A percentile compares a stretch with the other conserved stretches of the same genome.
Evolutionary conservation across 1,284 basidiomycete species (phyloP).

Genomic region (Ganoderma resinaceum): DNA sequence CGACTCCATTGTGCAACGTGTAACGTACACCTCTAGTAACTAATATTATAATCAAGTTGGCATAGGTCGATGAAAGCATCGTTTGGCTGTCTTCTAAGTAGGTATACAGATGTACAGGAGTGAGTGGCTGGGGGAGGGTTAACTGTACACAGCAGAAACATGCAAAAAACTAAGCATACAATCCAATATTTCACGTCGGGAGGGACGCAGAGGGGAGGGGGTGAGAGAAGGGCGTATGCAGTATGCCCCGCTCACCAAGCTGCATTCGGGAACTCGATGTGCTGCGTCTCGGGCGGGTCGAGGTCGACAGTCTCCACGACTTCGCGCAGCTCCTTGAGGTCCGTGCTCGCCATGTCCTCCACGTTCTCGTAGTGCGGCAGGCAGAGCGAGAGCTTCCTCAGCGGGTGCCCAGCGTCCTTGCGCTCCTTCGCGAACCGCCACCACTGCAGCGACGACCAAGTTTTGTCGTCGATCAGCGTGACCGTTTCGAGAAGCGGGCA

Average conservation of each 20-base stretch:
- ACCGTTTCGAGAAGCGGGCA: slow-evolving; percentile 39
- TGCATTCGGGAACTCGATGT: slow-evolving; percentile 31
- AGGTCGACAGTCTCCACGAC: slow-evolving; percentile 40
- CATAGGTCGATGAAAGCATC: slow-evolving; percentile 10
- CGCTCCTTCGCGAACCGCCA: slow-evolving; percentile 38
- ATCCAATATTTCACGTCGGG: neutral
- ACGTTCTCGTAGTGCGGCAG: slow-evolving; percentile 41
- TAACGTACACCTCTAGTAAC: slow-evolving; percentile 24
- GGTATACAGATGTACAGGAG: slow-evolving; percentile 16
- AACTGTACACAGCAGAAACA: slow-evolving; percentile 11
- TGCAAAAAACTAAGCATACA: slow-evolving; percentile 10
- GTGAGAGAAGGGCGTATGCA: neutral
- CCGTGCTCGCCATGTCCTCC: slow-evolving; percentile 40
- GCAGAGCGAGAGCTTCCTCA: slow-evolving; percentile 38
- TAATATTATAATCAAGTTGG: slow-evolving; percentile 21
- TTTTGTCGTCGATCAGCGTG: slow-evolving; percentile 38
- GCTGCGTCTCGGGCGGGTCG: slow-evolving; percentile 34
- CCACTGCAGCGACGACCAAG: slow-evolving; percentile 42
- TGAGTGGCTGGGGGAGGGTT: neutral
- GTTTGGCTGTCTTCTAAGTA: slow-evolving; percentile 9
- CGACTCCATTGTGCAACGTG: slow-evolving; percentile 14
- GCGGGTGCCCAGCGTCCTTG: slow-evolving; percentile 31
- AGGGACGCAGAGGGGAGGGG: neutral
- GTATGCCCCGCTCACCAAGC: slow-evolving; percentile 24
- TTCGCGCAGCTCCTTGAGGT: slow-evolving; percentile 35